Evolutionary conservation across 2,329 filamentous ascomycete genomes (phyloP).

Genomic region (Colletotrichum lupini): DNA sequence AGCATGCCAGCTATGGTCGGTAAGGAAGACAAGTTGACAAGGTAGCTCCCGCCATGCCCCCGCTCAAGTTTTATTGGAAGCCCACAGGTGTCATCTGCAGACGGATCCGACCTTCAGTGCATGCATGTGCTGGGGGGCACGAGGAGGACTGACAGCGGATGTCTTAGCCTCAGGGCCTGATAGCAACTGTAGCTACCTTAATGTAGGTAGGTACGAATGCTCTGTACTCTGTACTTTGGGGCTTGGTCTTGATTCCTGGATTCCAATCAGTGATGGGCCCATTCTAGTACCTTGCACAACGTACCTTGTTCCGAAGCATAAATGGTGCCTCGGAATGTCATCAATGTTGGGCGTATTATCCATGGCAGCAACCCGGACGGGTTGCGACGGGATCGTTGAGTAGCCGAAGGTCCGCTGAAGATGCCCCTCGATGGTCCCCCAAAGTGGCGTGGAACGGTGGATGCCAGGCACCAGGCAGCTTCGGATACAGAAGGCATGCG

Average conservation of each 20-base stretch:
- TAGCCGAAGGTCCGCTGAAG: conserved; percentile 28
- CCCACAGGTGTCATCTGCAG: conserved; percentile 33
- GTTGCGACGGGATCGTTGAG: conserved; percentile 17
- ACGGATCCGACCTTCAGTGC: conserved; percentile 34
- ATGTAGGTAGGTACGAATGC: no score
- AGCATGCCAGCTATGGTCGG: background rate
- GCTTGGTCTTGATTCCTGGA: background rate
- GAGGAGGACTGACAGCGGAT: conserved; percentile 14
- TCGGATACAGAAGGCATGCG: conserved; percentile 23
- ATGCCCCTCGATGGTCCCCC: background rate
- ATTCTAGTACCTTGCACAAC: background rate
- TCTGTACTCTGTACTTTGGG: background rate
- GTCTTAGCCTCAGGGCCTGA: background rate
- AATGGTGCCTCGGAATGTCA: conserved; percentile 9
- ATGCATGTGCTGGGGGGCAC: conserved; percentile 30
- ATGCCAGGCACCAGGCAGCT: conserved; percentile 22
- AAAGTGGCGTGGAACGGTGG: conserved; percentile 21
- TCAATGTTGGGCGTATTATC: background rate
- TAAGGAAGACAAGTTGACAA: background rate
- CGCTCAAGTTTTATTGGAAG: conserved; percentile 31
- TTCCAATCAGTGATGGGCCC: background rate
- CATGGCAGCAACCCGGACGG: conserved; percentile 7
- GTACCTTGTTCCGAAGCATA: background rate
- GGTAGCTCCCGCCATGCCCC: conserved; percentile 26
- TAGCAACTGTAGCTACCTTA: no score